phyloP scores from a whole-genome alignment of 208 protist genomes.

The Leishmania tropica region DNA sequence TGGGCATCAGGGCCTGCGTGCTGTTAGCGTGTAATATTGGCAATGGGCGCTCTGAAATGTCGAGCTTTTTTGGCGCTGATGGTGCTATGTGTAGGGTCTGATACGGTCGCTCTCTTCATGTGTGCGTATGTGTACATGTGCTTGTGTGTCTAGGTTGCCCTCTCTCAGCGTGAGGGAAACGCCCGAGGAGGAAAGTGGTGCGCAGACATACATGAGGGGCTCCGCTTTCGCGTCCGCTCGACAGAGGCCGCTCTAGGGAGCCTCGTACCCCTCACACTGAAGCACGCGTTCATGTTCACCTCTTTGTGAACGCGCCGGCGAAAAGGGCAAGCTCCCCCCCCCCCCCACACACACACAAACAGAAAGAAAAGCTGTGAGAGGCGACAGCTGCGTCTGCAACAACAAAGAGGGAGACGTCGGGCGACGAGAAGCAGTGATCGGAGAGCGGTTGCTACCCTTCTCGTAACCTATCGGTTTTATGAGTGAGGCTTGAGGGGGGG shows the following conservation, averaged over 20 bases:
- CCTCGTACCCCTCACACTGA: neutral
- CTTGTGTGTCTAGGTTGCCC: slow-evolving; percentile 3
- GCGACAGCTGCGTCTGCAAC: neutral
- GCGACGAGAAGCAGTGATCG: neutral
- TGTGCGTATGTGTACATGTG: neutral
- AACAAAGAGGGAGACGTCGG: neutral
- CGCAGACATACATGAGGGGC: neutral
- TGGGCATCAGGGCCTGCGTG: neutral
- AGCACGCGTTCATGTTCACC: no score
- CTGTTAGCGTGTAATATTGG: neutral
- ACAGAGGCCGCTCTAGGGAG: neutral
- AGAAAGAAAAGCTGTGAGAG: neutral
- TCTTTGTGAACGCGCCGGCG: neutral
- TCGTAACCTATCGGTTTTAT: neutral
- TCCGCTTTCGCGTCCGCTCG: neutral
- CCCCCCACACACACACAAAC: neutral
- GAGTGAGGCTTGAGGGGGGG: neutral
- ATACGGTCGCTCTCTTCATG: neutral
- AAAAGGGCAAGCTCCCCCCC: no score
- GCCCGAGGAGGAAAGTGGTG: neutral
- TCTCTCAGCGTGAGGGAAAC: neutral
- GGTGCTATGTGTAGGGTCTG: neutral
- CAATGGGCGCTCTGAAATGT: neutral
- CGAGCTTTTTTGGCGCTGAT: neutral
- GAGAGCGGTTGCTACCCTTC: no score